Conservation (phyloP, 1,284 basidiomycete species). For the Hemileia vastatrix region DNA sequence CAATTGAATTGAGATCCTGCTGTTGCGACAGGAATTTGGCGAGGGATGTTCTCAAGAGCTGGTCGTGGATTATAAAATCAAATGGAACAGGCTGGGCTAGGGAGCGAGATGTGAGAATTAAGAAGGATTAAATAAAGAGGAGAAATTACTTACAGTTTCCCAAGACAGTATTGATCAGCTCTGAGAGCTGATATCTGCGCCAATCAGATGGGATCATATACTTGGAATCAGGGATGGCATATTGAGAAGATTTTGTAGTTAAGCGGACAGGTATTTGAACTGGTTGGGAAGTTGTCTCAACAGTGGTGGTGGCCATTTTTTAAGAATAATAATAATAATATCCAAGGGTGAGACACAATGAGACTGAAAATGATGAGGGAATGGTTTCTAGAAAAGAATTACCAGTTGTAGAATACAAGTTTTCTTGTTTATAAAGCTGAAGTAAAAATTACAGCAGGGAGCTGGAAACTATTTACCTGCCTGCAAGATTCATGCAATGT, state of each 20-base stretch:
- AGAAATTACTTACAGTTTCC: slow-evolving; percentile 50
- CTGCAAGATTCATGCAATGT: too few relatives aligned
- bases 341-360: too few relatives aligned
- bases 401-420: too few relatives aligned
- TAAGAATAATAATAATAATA: too few relatives aligned
- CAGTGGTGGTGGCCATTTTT: not conserved
- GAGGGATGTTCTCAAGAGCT: slow-evolving; percentile 65
- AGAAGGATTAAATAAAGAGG: slow-evolving; percentile 32
- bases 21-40: too few relatives aligned
- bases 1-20: slow-evolving; percentile 50
- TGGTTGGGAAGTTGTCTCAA: not conserved
- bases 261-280: slow-evolving; percentile 59
- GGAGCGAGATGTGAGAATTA: not conserved
- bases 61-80: slow-evolving; percentile 79
- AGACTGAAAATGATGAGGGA: too few relatives aligned
- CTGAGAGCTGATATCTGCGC: slow-evolving; percentile 92
- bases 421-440: too few relatives aligned
- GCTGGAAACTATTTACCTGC: too few relatives aligned
- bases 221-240: slow-evolving; percentile 76
- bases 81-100: slow-evolving; percentile 62
- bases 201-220: slow-evolving; percentile 88
- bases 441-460: too few relatives aligned
- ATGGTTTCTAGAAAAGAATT: too few relatives aligned
- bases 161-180: slow-evolving; percentile 90
- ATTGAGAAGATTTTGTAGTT: slow-evolving; percentile 61